These are phyloP conservation scores for Candida tropicalis DNA, from an alignment of 1,139 yeast species.

Conservation along the genomic window DNA sequence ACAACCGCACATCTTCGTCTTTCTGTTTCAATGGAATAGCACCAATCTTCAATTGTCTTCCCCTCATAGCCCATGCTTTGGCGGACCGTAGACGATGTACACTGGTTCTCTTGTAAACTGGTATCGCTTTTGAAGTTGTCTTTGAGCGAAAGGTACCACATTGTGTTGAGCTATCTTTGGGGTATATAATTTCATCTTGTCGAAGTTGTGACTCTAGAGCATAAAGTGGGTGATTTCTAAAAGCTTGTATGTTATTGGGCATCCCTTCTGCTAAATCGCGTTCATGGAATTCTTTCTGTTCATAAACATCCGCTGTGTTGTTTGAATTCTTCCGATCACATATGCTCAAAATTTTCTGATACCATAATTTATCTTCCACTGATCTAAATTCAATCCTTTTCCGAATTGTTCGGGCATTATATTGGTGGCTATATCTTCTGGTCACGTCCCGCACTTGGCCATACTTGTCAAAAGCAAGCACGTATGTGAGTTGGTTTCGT, in stretches of 20 bases:
- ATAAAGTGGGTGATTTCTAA: constrained; percentile 86
- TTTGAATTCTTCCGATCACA: constrained; percentile 32
- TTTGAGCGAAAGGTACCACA: constrained; percentile 70
- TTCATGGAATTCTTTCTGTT: constrained; percentile 67
- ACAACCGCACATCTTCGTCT: constrained; percentile 56
- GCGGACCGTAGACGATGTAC: constrained; percentile 71
- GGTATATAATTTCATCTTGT: constrained; percentile 70
- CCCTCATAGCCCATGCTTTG: constrained; percentile 84
- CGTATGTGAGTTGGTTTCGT: constrained; percentile 69
- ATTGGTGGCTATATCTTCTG: constrained; percentile 71
- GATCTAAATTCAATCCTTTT: constrained; percentile 65
- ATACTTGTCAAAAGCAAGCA: constrained; percentile 68
- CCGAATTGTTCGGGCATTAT: constrained; percentile 73
- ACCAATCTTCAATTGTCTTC: constrained; percentile 74
- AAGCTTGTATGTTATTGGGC: constrained; percentile 82
- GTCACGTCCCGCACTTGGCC: constrained; percentile 83
- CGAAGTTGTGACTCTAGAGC: constrained; percentile 75
- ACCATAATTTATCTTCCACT: constrained; percentile 67
- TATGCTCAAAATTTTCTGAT: constrained; percentile 41
- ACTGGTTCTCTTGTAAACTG: constrained; percentile 68
- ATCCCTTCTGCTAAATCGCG: constrained; percentile 79
- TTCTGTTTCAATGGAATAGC: constrained; percentile 61
- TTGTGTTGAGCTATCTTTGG: constrained; percentile 54
- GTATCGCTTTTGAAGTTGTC: constrained; percentile 39
- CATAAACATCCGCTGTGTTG: constrained; percentile 63